Evolutionary conservation across 169 alveolate species (phyloP).

Genomic region (Plasmodium knowlesi): DNA sequence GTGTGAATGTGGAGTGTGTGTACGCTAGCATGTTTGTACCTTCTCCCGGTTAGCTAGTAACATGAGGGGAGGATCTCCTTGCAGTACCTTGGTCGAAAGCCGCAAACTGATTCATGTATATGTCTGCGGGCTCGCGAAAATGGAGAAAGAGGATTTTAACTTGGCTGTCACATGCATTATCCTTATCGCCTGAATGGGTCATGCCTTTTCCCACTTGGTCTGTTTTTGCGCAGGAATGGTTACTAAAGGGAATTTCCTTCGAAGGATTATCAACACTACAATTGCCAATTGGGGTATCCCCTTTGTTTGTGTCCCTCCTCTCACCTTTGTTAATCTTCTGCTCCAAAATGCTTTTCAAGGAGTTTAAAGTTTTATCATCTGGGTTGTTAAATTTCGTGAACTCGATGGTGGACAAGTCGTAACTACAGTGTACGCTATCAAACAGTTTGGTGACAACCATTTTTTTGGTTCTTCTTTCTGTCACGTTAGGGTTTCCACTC

Average conservation of each 20-base stretch:
- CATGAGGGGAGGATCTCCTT: not conserved
- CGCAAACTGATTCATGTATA: slow-evolving; percentile 58
- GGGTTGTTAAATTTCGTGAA: slow-evolving; percentile 17
- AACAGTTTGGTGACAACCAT: slow-evolving; percentile 49
- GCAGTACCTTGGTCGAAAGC: slow-evolving; percentile 26
- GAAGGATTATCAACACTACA: not conserved
- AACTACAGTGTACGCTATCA: slow-evolving; percentile 51
- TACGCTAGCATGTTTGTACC: not conserved
- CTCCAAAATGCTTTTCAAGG: slow-evolving; percentile 18
- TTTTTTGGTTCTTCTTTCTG: not conserved
- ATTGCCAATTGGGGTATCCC: not conserved
- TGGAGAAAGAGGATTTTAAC: slow-evolving; percentile 28
- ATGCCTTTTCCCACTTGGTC: not conserved
- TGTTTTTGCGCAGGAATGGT: not conserved
- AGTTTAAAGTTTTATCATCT: slow-evolving; percentile 33
- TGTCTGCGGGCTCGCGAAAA: slow-evolving; percentile 60
- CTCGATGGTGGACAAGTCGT: slow-evolving; percentile 37
- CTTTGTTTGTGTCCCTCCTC: not conserved
- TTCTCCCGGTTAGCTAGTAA: not conserved
- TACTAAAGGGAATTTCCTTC: not conserved
- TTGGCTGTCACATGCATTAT: slow-evolving; percentile 23
- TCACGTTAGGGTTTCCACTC: not conserved
- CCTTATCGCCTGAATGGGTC: not conserved
- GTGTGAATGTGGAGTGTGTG: not conserved
- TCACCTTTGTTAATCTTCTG: slow-evolving; percentile 43